These are phyloP conservation scores for Hebeloma cylindrosporum DNA, from an alignment of 768 basidiomycete genomes.

Conservation along the genomic window DNA sequence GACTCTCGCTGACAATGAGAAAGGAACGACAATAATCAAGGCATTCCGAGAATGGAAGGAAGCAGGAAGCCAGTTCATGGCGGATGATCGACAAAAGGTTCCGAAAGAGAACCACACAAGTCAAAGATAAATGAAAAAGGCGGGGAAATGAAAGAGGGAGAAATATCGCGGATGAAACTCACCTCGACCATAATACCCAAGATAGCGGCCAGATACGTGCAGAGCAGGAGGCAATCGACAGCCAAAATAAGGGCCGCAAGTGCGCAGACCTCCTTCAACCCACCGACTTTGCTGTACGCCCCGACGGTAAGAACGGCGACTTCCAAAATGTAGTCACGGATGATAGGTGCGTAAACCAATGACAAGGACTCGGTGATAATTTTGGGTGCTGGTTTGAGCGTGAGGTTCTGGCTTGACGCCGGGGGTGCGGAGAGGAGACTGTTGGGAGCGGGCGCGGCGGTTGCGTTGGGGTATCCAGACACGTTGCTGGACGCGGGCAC, in stretches of 20 bases:
- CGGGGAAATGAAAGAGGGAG: constrained; percentile 6
- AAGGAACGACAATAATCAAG: neutral
- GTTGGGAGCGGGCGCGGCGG: constrained; percentile 18
- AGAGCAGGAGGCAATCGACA: constrained; percentile 85
- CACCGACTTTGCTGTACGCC: constrained; percentile 82
- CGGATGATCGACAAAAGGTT: neutral
- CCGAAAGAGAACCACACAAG: constrained; percentile 1
- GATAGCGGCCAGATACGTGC: constrained; percentile 87
- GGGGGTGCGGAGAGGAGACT: constrained; percentile 30
- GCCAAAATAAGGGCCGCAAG: constrained; percentile 86
- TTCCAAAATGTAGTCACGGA: constrained; percentile 92
- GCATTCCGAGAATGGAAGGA: neutral
- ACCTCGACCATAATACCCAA: constrained; percentile 97
- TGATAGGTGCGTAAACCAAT: constrained; percentile 76
- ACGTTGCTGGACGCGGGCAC: constrained; percentile 2
- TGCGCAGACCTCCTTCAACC: constrained; percentile 91
- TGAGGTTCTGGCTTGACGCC: constrained; percentile 9
- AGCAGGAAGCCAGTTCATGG: neutral
- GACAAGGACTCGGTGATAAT: constrained; percentile 84
- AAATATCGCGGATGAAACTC: constrained; percentile 16
- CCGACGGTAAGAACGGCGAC: constrained; percentile 87
- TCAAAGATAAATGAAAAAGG: constrained; percentile 1
- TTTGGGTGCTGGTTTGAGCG: constrained; percentile 73
- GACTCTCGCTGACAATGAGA: no score
- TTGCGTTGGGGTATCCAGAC: constrained; percentile 15